Evolutionary conservation across 139 green algal species (phyloP), one percentile per base, ranked within the genome.

Genomic region (Mychonastes homosphaera): DNA sequence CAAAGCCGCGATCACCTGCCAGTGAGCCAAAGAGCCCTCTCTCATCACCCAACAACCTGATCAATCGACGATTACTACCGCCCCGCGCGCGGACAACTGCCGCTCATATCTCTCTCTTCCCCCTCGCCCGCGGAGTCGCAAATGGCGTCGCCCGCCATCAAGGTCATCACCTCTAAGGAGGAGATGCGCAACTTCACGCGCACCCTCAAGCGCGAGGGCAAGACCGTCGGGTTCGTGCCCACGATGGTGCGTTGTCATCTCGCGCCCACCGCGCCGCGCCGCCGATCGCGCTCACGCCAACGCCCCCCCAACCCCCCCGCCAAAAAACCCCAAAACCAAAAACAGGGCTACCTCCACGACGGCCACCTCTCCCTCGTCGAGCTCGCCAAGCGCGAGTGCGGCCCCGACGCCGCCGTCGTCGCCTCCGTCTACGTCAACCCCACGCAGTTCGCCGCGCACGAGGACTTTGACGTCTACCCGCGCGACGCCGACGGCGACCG

Each of bases 351-450:
- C 47, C 73, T 99, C 21, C 92, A 99, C 65, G 82, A 88, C 0
- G 92, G 92, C 6, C 92, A 99, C 67, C 57, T 98, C 0, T 92
- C 83, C 0, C 75, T 99, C 0, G 74, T 98, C 0, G 36, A 74
- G 4, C 59, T 70, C 2, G 87, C 86, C 27, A 78, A 55, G 86
- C 87, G 15, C 24, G 58, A 45, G 23, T n/a, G 3, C 32, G 29
- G 0, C 8, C 1, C 23, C 0, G 79, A 73, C 9, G 88, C 97
- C 32, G 41, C 87, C 3, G 88, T 98, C 18, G 80, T 95, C 1
- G 89, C 83, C 0, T 95, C 84, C 27, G 91, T 99, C 8, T 99
- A 99, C 65, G 81, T 99, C 48, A 99, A 99, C 62, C 88, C 91
- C 6, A 93, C 81, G 15, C 84, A 94, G 78, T 97, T 97, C 58